phyloP scores from a whole-genome alignment of 306 rosid genomes.

The Hippophae gyantsensis region DNA sequence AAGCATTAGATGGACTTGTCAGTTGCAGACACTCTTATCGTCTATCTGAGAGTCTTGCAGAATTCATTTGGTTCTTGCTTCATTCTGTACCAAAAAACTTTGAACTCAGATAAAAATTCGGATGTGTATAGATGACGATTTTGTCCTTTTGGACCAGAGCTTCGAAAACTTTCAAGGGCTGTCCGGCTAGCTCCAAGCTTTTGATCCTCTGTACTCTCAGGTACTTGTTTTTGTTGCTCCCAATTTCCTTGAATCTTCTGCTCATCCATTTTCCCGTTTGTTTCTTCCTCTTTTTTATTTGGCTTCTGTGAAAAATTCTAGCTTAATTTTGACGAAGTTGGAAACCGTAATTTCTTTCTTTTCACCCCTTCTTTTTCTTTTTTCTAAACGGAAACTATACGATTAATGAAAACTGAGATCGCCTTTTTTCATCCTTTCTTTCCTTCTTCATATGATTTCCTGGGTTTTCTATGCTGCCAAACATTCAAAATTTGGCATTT shows the following conservation, averaged over 20 bases:
- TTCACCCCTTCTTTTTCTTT: too few species aligned
- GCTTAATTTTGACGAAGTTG: background rate
- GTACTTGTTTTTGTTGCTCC: constrained; percentile 12
- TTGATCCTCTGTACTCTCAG: constrained; percentile 65
- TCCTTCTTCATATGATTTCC: too few species aligned
- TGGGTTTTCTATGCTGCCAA: too few species aligned
- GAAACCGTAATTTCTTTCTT: background rate
- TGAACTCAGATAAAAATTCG: background rate
- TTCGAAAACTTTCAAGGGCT: constrained; percentile 36
- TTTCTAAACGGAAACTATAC: too few species aligned
- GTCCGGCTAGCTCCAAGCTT: constrained; percentile 42
- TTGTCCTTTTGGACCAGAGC: constrained; percentile 48
- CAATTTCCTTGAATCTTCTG: background rate
- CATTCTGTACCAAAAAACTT: too few species aligned
- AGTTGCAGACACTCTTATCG: too few species aligned
- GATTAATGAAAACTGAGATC: too few species aligned
- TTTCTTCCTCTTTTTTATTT: background rate
- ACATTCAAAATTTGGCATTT: too few species aligned
- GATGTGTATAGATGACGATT: constrained; percentile 30
- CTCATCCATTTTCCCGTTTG: background rate
- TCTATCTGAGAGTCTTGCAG: too few species aligned
- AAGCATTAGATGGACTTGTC: too few species aligned
- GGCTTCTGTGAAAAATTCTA: background rate
- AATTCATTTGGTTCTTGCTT: too few species aligned
- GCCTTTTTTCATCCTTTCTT: too few species aligned